These are phyloP conservation scores for Eucalyptus albens DNA, from an alignment of 345 rosid genomes.

Conservation along the genomic window DNA sequence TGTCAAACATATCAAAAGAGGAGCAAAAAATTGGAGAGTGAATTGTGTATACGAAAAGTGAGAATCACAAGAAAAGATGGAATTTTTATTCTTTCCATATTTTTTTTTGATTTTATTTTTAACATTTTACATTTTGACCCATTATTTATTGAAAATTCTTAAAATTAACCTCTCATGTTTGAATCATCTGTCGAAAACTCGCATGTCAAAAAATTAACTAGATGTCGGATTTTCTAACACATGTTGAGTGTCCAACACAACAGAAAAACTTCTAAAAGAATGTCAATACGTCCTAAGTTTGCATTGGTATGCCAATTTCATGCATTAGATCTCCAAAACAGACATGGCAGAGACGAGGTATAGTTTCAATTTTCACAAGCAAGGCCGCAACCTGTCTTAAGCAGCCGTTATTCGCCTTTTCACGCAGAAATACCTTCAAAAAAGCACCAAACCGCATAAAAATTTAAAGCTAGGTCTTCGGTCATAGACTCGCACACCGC, in stretches of 20 bases:
- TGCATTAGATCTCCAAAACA: neutral
- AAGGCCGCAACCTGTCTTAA: neutral
- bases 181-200: no score
- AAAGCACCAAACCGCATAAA: neutral
- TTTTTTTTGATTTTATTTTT: no score
- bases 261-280: rapidly evolving
- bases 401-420: neutral
- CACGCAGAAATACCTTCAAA: neutral
- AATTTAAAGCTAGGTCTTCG: neutral
- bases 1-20: no score
- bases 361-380: neutral
- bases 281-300: neutral
- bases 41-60: no score
- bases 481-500: neutral
- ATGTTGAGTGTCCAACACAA: rapidly evolving
- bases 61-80: no score
- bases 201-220: no score
- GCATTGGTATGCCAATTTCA: neutral
- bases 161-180: rapidly evolving
- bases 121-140: rapidly evolving
- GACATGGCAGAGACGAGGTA: neutral
- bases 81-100: no score
- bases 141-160: no score
- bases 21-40: no score
- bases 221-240: rapidly evolving